Conservation (phyloP, 345 rosid species). For the Firmiana major region DNA sequence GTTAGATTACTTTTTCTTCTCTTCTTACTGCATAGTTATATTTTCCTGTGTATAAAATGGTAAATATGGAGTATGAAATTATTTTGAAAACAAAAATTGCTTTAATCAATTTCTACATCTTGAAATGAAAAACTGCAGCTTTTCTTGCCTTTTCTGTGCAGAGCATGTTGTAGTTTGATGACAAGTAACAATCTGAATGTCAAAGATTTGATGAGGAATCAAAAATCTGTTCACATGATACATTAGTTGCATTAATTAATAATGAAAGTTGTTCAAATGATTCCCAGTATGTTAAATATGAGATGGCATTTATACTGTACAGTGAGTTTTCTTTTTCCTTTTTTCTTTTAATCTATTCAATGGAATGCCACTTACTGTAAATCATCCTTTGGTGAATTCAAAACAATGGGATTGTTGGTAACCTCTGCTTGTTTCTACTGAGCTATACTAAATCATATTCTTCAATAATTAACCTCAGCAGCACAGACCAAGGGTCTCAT, state of each 20-base stretch:
- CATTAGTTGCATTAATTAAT: neutral
- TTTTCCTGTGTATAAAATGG: slow-evolving; percentile 13
- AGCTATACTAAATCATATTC: too few species aligned
- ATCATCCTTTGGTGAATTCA: neutral
- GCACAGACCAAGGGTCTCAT: neutral
- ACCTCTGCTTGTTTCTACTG: too few species aligned
- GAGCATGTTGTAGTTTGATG: neutral
- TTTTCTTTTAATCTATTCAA: neutral
- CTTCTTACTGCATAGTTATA: neutral
- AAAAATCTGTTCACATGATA: slow-evolving; percentile 1
- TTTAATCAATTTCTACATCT: neutral
- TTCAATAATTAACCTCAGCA: neutral
- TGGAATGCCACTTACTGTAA: too few species aligned
- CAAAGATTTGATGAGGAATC: neutral
- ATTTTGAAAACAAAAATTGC: neutral
- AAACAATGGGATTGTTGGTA: neutral
- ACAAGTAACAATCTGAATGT: neutral
- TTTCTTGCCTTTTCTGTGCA: neutral
- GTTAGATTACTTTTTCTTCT: neutral
- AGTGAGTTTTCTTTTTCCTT: neutral
- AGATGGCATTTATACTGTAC: too few species aligned
- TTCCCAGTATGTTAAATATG: neutral
- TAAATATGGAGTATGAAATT: slow-evolving; percentile 5
- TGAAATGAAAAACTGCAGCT: neutral
- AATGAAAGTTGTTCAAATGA: neutral